Evolutionary conservation across 805 yeast species (phyloP).

Genomic region (Kazachstania kunashirensis): DNA sequence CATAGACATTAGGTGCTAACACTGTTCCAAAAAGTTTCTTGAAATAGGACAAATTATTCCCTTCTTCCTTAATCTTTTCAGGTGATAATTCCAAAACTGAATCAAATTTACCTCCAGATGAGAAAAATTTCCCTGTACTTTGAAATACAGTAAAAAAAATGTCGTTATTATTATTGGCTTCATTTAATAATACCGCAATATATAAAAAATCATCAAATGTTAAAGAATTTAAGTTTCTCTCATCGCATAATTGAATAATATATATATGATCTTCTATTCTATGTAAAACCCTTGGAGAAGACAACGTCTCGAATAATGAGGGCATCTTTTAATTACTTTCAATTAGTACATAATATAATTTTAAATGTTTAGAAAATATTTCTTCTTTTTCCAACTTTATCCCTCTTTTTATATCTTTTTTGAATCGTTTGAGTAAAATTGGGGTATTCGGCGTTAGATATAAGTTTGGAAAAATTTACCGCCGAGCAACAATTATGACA

Average conservation of each 20-base stretch:
- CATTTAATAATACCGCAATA: slow-evolving; percentile 47
- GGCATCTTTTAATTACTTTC: no score
- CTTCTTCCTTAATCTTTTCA: neutral
- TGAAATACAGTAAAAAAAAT: slow-evolving; percentile 57
- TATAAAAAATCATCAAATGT: slow-evolving; percentile 51
- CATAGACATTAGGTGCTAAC: slow-evolving; percentile 54
- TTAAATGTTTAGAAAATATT: no score
- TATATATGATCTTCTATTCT: slow-evolving; percentile 30
- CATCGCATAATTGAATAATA: slow-evolving; percentile 57
- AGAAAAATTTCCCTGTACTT: slow-evolving; percentile 64
- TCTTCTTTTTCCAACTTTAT: neutral
- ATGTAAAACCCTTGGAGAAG: slow-evolving; percentile 5
- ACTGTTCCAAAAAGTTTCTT: slow-evolving; percentile 40
- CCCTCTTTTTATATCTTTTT: neutral
- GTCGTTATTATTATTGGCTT: slow-evolving; percentile 53
- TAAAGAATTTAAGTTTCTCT: slow-evolving; percentile 56
- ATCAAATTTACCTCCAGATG: slow-evolving; percentile 65
- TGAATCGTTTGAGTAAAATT: no score
- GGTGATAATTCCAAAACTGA: slow-evolving; percentile 6
- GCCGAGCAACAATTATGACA: no score
- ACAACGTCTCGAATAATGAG: neutral
- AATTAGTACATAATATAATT: no score
- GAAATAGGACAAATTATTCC: slow-evolving; percentile 12
- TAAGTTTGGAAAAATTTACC: no score
- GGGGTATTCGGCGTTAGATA: slow-evolving; percentile 2